Evolutionary conservation across 495 filamentous ascomycete species (phyloP).

Genomic region (Xylaria acuta): DNA sequence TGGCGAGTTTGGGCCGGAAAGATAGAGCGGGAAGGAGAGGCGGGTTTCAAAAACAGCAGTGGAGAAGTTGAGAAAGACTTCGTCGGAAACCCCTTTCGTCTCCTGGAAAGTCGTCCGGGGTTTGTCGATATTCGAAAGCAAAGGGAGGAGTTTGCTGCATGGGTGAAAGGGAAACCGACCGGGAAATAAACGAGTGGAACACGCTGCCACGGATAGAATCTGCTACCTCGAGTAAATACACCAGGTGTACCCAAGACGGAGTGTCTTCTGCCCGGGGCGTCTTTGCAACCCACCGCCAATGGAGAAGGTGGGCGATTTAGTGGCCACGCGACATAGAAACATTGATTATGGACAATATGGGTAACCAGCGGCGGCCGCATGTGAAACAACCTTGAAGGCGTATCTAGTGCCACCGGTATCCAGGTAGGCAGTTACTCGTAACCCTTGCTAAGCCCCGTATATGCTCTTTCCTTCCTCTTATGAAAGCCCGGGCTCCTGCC

Average conservation of each 20-base stretch:
- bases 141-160: conserved; percentile 76
- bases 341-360: background rate
- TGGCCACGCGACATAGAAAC: background rate
- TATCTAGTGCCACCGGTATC: background rate
- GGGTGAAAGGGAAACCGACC: conserved; percentile 56
- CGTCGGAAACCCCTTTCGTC: conserved; percentile 57
- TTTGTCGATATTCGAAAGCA: conserved; percentile 68
- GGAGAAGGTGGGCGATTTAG: background rate
- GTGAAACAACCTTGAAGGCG: background rate
- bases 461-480: background rate
- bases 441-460: background rate
- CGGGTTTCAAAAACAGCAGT: conserved; percentile 72
- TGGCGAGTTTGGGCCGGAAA: conserved; percentile 86
- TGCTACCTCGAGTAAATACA: background rate
- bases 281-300: background rate
- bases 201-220: background rate
- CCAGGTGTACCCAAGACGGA: no score
- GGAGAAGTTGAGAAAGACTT: conserved; percentile 61
- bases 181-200: conserved; percentile 4
- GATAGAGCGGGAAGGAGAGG: conserved; percentile 76
- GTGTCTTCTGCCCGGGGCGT: background rate
- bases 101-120: conserved; percentile 54
- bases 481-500: background rate
- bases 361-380: background rate
- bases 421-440: background rate